phyloP scores from a whole-genome alignment of 2,329 filamentous ascomycete genomes.

The Monosporascus sp. region DNA sequence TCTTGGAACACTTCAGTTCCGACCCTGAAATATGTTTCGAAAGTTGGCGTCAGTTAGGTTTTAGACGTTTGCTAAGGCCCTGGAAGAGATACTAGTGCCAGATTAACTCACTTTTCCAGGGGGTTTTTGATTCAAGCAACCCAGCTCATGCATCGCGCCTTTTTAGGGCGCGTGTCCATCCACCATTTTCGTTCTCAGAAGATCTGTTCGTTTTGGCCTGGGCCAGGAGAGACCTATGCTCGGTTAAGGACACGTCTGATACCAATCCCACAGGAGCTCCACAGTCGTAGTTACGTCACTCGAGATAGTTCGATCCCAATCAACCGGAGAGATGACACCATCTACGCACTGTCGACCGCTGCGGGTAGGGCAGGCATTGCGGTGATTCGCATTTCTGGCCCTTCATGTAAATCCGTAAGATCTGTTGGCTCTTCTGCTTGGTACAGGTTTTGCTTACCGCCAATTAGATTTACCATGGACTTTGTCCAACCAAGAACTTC shows the following conservation, averaged over 20 bases:
- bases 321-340: slow-evolving; percentile 52
- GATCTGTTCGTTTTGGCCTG: not conserved
- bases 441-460: slow-evolving; percentile 12
- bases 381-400: slow-evolving; percentile 80
- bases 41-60: too few relatives aligned
- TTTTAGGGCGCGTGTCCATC: slow-evolving; percentile 14
- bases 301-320: slow-evolving; percentile 3
- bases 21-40: too few relatives aligned
- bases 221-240: not conserved
- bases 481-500: slow-evolving; percentile 43
- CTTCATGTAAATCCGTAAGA: slow-evolving; percentile 51
- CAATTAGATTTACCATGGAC: slow-evolving; percentile 42
- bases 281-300: not conserved
- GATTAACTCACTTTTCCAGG: too few relatives aligned
- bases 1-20: too few relatives aligned
- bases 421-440: not conserved
- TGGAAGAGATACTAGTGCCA: too few relatives aligned
- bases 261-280: not conserved
- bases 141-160: slow-evolving; percentile 22
- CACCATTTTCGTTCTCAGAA: slow-evolving; percentile 10
- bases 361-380: slow-evolving; percentile 85
- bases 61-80: too few relatives aligned
- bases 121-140: not conserved
- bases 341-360: slow-evolving; percentile 88
- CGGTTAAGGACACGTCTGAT: not conserved